A percentile compares a stretch with the other conserved stretches of the same genome.
Conservation (phyloP, 257 asterid genomes). For the Eustoma russellianum region DNA sequence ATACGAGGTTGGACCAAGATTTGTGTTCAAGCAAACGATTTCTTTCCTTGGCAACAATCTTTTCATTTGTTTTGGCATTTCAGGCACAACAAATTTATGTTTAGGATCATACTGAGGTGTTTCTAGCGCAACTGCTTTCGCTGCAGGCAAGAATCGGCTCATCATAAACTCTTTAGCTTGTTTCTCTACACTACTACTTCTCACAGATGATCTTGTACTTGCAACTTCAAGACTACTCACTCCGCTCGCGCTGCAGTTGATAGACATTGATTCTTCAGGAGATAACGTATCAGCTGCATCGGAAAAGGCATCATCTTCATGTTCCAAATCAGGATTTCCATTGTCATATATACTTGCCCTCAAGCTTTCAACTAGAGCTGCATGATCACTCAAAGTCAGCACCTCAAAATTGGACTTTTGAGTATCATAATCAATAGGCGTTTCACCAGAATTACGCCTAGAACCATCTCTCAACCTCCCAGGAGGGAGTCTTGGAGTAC, state of each 20-base stretch:
- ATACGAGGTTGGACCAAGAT: conserved; percentile 23
- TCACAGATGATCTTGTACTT: conserved; percentile 42
- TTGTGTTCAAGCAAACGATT: conserved; percentile 39
- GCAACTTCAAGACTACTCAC: conserved; percentile 47
- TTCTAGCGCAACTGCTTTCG: conserved; percentile 75
- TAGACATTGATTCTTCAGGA: conserved; percentile 39
- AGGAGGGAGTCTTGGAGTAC: conserved; percentile 67
- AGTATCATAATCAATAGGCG: conserved; percentile 30
- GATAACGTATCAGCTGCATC: conserved; percentile 56
- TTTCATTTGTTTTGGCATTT: conserved; percentile 40
- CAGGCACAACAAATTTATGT: conserved; percentile 30
- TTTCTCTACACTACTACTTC: conserved; percentile 35
- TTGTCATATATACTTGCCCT: conserved; percentile 45
- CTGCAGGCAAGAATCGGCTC: conserved; percentile 84
- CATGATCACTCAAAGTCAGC: conserved; percentile 51
- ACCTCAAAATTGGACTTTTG: conserved; percentile 37
- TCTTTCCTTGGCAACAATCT: conserved; percentile 40
- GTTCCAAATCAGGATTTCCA: conserved; percentile 48
- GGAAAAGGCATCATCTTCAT: conserved; percentile 41
- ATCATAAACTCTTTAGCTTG: conserved; percentile 81
- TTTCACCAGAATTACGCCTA: conserved; percentile 43
- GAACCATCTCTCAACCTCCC: conserved; percentile 38
- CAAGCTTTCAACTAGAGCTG: conserved; percentile 59
- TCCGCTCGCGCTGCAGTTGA: conserved; percentile 61
- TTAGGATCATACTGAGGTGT: conserved; percentile 47